Evolutionary conservation across 2,329 filamentous ascomycete genomes (phyloP), one percentile per base, ranked within the genome.

Genomic region (Fusarium setosum): DNA sequence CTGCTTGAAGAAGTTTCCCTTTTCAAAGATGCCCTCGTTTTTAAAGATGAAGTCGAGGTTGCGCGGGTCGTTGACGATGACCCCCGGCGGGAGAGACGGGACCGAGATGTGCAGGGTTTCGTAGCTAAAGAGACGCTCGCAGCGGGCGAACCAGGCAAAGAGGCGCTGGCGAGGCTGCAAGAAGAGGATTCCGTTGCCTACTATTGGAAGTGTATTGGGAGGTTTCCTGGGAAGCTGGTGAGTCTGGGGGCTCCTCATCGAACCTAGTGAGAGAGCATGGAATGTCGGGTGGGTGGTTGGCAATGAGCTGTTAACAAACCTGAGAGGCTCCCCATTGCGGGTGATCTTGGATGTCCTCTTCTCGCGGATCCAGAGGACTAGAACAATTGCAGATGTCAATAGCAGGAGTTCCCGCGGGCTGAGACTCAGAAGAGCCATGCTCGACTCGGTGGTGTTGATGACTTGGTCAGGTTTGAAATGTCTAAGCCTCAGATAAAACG

Each of bases 11-110:
- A 91, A 89, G 3, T 81, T 78, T 13, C 88, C 88, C 69, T 90
- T 91, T 42, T 82, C 79, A 69, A 91, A 89, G 12, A 86, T 73
- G 11, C 80, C 82, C 69, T 90, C 87, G 60, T 88, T 82, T 72
- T 84, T 87, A 68, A 90, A 84, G 26, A 90, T 83, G 65, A 82
- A 90, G 31, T 90, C 88, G 2, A 91, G 80, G 63, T 88, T 89
- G 56, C 77, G 79, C 2, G 88, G 88, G 67, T 87, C 84, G 69
- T 85, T 87, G 71, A 91, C 84, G 42, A 91, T 84, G 18, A 90
- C 85, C 5, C 87, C 88, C 0, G 86, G 85, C 2, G 88, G 88
- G 12, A 91, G 74, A 0, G 85, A 86, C 3, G 88, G 88, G 12
- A 90, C 88, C 4, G 83, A 83, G 26, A 91, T 86, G 67, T 87